Percentiles rank a stretch among this genome's conserved stretches.
These are phyloP conservation scores for Alternaria ventricosa DNA, from an alignment of 2,329 filamentous ascomycete genomes.

Conservation along the genomic window DNA sequence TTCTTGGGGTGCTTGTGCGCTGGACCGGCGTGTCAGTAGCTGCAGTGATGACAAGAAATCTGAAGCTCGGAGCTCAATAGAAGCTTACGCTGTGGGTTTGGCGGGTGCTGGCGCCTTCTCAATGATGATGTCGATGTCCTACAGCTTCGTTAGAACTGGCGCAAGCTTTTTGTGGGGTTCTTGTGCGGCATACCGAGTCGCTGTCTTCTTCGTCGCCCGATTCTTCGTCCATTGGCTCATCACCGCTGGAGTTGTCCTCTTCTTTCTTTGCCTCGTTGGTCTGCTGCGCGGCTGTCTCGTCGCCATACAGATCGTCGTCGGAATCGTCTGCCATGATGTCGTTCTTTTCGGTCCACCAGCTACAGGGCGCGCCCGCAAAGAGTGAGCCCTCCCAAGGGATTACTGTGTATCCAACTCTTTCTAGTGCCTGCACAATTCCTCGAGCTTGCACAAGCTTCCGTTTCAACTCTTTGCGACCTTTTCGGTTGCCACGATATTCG, in stretches of 20 bases:
- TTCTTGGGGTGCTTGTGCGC: slow-evolving; percentile 33
- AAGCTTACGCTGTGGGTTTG: slow-evolving; percentile 44
- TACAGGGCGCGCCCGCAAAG: background rate
- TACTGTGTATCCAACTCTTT: background rate
- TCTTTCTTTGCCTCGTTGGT: slow-evolving; percentile 35
- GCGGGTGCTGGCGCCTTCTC: slow-evolving; percentile 53
- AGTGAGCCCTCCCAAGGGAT: background rate
- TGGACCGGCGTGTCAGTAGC: slow-evolving; percentile 26
- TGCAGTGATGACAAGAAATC: background rate
- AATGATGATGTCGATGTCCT: slow-evolving; percentile 62
- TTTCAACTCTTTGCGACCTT: no score
- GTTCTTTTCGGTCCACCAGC: background rate
- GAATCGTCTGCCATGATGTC: slow-evolving; percentile 58
- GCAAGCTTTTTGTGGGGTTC: slow-evolving; percentile 12
- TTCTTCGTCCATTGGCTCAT: slow-evolving; percentile 56
- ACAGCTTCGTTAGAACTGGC: slow-evolving; percentile 26
- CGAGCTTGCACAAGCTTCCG: background rate
- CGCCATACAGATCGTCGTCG: slow-evolving; percentile 59
- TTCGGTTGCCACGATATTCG: background rate
- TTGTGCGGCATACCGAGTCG: slow-evolving; percentile 46
- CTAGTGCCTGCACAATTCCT: background rate
- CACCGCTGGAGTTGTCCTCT: slow-evolving; percentile 44
- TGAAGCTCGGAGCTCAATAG: background rate
- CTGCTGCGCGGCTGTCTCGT: slow-evolving; percentile 32
- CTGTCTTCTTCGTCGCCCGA: slow-evolving; percentile 55